A percentile compares a stretch with the other conserved stretches of the same genome.
phyloP scores from a whole-genome alignment of 179 eudicot genomes.

The Sideroxylon spinosum region DNA sequence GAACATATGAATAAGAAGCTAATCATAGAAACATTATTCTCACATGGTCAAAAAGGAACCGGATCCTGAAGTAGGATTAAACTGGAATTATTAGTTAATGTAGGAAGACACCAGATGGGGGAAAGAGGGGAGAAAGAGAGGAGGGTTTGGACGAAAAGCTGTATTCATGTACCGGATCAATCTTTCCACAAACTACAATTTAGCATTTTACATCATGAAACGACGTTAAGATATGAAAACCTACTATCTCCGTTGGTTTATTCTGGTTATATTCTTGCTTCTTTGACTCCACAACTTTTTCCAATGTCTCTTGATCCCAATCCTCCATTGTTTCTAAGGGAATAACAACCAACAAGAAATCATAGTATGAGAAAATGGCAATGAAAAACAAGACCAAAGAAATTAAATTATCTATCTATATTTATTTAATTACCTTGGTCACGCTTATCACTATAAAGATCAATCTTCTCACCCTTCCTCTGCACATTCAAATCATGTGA shows the following conservation, averaged over 20 bases:
- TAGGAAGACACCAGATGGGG: too few species aligned
- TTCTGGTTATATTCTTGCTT: constrained; percentile 86
- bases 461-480: constrained; percentile 97
- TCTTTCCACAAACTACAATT: too few species aligned
- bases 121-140: not conserved
- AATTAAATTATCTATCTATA: not conserved
- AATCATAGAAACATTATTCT: too few species aligned
- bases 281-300: constrained; percentile 77
- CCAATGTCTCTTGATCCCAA: constrained; percentile 85
- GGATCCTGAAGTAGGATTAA: too few species aligned
- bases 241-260: constrained; percentile 87
- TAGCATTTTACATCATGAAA: not conserved
- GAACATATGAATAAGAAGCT: too few species aligned
- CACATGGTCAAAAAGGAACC: too few species aligned
- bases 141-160: not conserved
- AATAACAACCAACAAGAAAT: not conserved
- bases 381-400: not conserved
- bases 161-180: too few species aligned
- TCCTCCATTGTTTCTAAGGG: constrained; percentile 76
- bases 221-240: constrained; percentile 16
- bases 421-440: constrained; percentile 49
- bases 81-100: too few species aligned
- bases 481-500: constrained; percentile 90
- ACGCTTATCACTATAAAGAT: constrained; percentile 77
- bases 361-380: not conserved